phyloP scores from a whole-genome alignment of 2,329 filamentous ascomycete genomes.

The Ceratocystis diversiconidia region DNA sequence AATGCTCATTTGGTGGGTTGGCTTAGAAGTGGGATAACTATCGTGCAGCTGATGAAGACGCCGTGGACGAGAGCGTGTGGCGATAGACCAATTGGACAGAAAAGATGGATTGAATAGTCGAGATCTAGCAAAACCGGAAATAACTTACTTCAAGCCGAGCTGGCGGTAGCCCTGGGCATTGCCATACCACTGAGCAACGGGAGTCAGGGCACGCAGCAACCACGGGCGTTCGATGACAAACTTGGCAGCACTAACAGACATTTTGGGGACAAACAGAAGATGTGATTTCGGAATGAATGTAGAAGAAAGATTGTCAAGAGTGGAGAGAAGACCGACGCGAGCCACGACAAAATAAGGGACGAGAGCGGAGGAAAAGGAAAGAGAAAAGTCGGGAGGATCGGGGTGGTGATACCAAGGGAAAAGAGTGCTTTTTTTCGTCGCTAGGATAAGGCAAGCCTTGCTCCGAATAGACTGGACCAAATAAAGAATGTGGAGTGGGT shows the following conservation, averaged over 20 bases:
- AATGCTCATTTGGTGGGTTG: not conserved
- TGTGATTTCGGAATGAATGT: slow-evolving; percentile 19
- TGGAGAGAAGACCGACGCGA: slow-evolving; percentile 14
- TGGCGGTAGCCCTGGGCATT: slow-evolving; percentile 84
- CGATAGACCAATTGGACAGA: slow-evolving; percentile 1
- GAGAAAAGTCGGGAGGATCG: slow-evolving; percentile 17
- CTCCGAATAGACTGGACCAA: slow-evolving; percentile 6
- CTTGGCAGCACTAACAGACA: slow-evolving; percentile 59
- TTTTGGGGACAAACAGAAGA: slow-evolving; percentile 31
- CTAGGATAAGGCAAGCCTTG: slow-evolving; percentile 5
- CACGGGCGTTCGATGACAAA: slow-evolving; percentile 75
- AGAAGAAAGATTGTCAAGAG: slow-evolving; percentile 23
- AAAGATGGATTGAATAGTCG: not conserved
- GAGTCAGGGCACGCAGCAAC: slow-evolving; percentile 51
- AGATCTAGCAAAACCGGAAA: not conserved
- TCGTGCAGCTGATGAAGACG: not conserved
- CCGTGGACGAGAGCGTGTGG: not conserved
- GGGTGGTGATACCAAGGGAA: slow-evolving; percentile 14
- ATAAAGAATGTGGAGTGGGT: slow-evolving; percentile 10
- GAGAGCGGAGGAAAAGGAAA: slow-evolving; percentile 6
- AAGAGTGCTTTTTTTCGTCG: slow-evolving; percentile 13
- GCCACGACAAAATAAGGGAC: not conserved
- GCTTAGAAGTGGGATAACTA: not conserved
- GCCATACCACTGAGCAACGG: slow-evolving; percentile 76
- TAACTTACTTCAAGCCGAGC: slow-evolving; percentile 63